phyloP scores from a whole-genome alignment of 768 basidiomycete species.

The Lentinula boryana region DNA sequence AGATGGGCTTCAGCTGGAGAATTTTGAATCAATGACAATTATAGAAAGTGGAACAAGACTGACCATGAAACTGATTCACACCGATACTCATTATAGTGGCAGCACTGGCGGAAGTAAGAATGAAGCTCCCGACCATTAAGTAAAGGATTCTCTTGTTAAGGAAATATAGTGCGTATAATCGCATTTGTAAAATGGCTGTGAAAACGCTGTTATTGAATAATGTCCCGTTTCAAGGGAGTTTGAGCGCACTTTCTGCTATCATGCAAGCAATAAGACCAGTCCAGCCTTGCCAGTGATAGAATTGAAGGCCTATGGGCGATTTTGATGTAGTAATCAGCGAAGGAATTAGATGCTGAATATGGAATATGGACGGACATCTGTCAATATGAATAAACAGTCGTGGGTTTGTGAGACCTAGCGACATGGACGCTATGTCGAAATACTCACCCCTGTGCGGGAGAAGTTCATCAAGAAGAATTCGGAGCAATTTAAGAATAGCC shows the following conservation, averaged over 20 bases:
- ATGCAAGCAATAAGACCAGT: constrained; percentile 49
- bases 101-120: constrained; percentile 31
- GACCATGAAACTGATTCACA: constrained; percentile 16
- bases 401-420: not conserved
- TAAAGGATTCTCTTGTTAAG: constrained; percentile 44
- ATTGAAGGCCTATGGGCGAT: constrained; percentile 27
- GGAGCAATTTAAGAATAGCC: not conserved
- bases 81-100: constrained; percentile 43
- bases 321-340: not conserved
- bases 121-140: constrained; percentile 36
- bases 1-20: not conserved
- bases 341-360: not conserved
- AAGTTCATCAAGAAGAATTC: not conserved
- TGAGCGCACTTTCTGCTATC: constrained; percentile 44
- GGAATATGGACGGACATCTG: constrained; percentile 14
- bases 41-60: not conserved
- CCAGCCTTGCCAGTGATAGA: constrained; percentile 59
- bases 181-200: constrained; percentile 54
- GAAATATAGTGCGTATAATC: constrained; percentile 57
- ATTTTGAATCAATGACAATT: not conserved
- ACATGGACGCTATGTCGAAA: too few relatives aligned
- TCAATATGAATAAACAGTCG: constrained; percentile 19
- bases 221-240: not conserved
- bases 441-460: not conserved
- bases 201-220: not conserved